These are phyloP conservation scores for Hanseniaspora pseudoguilliermondii DNA, from an alignment of 805 yeast species.

Conservation along the genomic window DNA sequence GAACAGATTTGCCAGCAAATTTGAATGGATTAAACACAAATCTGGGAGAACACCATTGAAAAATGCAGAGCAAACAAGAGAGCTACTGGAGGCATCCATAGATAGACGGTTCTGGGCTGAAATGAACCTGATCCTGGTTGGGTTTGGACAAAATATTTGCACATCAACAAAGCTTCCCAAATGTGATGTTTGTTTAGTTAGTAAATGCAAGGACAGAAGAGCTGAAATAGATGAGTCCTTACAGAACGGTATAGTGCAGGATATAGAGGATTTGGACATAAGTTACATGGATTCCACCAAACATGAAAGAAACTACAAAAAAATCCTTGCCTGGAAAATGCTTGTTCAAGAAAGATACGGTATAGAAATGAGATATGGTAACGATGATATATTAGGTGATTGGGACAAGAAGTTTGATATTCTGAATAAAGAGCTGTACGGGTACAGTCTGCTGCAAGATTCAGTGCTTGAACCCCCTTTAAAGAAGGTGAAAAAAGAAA, in stretches of 20 bases:
- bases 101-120: slow-evolving; percentile 5
- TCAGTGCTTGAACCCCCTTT: neutral
- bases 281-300: neutral
- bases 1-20: slow-evolving; percentile 10
- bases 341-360: neutral
- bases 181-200: slow-evolving; percentile 8
- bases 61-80: slow-evolving; percentile 9
- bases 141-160: slow-evolving; percentile 12
- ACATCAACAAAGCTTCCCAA: slow-evolving; percentile 1
- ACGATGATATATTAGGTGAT: slow-evolving; percentile 1
- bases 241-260: neutral
- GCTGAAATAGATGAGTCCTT: neutral
- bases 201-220: slow-evolving; percentile 6
- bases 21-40: slow-evolving; percentile 1
- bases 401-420: slow-evolving; percentile 6
- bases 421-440: neutral
- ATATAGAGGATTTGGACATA: slow-evolving; percentile 9
- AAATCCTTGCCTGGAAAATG: neutral
- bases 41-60: slow-evolving; percentile 1
- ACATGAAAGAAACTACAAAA: neutral
- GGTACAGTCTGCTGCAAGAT: neutral
- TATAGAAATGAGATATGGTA: neutral
- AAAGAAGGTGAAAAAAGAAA: neutral
- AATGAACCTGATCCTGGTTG: slow-evolving; percentile 6
- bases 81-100: neutral